Evolutionary conservation across 2,329 filamentous ascomycete genomes (phyloP).

Genomic region (Cylindrodendrum hubeiense): DNA sequence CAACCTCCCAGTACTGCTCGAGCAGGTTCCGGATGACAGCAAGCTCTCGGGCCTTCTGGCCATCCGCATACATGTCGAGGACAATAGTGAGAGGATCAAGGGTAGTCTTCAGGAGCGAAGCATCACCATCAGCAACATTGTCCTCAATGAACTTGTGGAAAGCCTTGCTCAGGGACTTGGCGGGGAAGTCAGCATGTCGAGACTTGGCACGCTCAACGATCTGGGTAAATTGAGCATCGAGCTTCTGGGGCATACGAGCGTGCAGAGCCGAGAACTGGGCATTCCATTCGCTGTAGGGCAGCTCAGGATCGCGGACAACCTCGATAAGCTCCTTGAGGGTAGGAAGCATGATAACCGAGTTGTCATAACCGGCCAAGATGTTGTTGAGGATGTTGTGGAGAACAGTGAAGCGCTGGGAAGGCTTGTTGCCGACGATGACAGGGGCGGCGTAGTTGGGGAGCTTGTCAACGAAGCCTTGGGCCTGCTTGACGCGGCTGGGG

Average conservation of each 20-base stretch:
- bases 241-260: constrained; percentile 94
- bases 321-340: constrained; percentile 91
- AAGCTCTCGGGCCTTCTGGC: constrained; percentile 91
- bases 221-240: constrained; percentile 84
- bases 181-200: constrained; percentile 88
- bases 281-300: constrained; percentile 97
- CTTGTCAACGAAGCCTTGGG: constrained; percentile 91
- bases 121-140: constrained; percentile 79
- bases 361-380: constrained; percentile 94
- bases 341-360: constrained; percentile 93
- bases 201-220: constrained; percentile 86
- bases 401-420: constrained; percentile 86
- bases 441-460: constrained; percentile 89
- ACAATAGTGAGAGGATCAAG: constrained; percentile 83
- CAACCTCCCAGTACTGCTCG: constrained; percentile 83
- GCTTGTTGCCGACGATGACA: constrained; percentile 90
- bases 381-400: constrained; percentile 84
- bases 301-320: constrained; percentile 87
- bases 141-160: constrained; percentile 92
- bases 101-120: constrained; percentile 77
- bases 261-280: constrained; percentile 97
- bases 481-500: constrained; percentile 95
- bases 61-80: constrained; percentile 84
- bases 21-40: constrained; percentile 84
- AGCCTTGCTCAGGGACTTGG: constrained; percentile 86